These are phyloP conservation scores for Escovopsis weberi DNA, from an alignment of 2,329 filamentous ascomycete species.

Conservation along the genomic window DNA sequence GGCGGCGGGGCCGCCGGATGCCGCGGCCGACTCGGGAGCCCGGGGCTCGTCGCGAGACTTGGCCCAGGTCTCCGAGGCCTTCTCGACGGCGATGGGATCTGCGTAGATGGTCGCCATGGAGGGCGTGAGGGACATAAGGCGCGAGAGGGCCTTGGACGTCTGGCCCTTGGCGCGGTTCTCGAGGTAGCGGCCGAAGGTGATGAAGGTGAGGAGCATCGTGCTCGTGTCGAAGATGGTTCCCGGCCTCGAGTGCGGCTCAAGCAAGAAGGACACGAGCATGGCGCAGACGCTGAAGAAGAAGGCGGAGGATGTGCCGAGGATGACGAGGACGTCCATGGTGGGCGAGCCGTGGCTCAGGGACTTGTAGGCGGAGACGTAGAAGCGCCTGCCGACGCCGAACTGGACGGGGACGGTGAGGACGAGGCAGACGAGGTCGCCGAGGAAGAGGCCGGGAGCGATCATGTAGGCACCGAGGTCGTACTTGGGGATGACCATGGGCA, in stretches of 20 bases:
- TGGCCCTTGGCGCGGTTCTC: conserved; percentile 94
- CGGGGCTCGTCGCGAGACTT: conserved; percentile 11
- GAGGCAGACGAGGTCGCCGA: conserved; percentile 78
- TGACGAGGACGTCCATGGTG: conserved; percentile 95
- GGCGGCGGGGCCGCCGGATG: conserved; percentile 23
- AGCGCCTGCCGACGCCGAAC: conserved; percentile 89
- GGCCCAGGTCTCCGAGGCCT: conserved; percentile 67
- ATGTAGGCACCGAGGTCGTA: conserved; percentile 63
- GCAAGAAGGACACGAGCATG: conserved; percentile 68
- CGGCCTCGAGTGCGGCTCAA: conserved; percentile 64
- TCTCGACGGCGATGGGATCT: conserved; percentile 86
- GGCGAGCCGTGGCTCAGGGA: conserved; percentile 80
- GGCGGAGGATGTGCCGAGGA: conserved; percentile 83
- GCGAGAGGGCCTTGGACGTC: conserved; percentile 84
- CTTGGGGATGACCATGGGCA: conserved; percentile 68
- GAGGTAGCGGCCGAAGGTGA: conserved; percentile 77
- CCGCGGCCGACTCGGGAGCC: conserved; percentile 25
- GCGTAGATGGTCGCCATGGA: conserved; percentile 96
- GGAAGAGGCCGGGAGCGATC: conserved; percentile 61
- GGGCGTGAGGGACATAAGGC: conserved; percentile 88
- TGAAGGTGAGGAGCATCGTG: conserved; percentile 95
- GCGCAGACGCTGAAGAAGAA: conserved; percentile 89
- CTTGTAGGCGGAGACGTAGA: conserved; percentile 88
- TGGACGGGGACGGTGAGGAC: conserved; percentile 81
- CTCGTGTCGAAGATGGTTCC: conserved; percentile 93